Evolutionary conservation across 2,329 filamentous ascomycete species (phyloP).

Genomic region (Metarhizium sp.): DNA sequence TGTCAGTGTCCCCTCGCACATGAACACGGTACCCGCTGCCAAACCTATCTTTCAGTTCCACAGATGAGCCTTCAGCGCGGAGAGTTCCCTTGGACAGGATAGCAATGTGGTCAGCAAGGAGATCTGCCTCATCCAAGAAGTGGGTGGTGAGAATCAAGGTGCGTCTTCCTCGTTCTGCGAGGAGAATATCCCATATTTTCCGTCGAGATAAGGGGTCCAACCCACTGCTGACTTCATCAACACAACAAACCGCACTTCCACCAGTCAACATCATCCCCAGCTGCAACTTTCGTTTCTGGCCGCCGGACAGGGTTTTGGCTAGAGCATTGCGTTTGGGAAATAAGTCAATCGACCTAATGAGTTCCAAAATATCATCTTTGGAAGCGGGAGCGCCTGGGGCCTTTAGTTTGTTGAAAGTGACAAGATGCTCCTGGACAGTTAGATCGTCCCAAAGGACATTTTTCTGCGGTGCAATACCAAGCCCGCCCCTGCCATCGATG

Average conservation of each 20-base stretch:
- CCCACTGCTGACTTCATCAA: slow-evolving; percentile 85
- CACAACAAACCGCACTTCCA: slow-evolving; percentile 76
- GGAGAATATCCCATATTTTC: slow-evolving; percentile 90
- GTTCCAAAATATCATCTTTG: slow-evolving; percentile 47
- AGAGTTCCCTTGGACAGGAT: slow-evolving; percentile 79
- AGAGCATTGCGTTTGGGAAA: slow-evolving; percentile 61
- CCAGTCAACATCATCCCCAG: slow-evolving; percentile 93
- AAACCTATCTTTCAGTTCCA: slow-evolving; percentile 71
- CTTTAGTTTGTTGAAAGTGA: slow-evolving; percentile 78
- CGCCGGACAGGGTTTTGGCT: slow-evolving; percentile 74
- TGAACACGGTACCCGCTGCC: slow-evolving; percentile 81
- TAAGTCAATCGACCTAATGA: slow-evolving; percentile 66
- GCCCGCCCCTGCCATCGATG: slow-evolving; percentile 66
- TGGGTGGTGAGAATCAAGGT: slow-evolving; percentile 88
- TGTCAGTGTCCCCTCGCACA: slow-evolving; percentile 49
- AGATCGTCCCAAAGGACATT: slow-evolving; percentile 90
- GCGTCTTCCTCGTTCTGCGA: slow-evolving; percentile 70
- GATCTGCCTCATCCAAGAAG: slow-evolving; percentile 86
- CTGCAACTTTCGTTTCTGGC: slow-evolving; percentile 87
- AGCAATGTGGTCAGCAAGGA: slow-evolving; percentile 80
- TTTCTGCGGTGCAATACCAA: slow-evolving; percentile 85
- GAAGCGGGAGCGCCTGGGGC: slow-evolving; percentile 46
- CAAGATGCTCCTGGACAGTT: slow-evolving; percentile 76
- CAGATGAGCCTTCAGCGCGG: slow-evolving; percentile 74
- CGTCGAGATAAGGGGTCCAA: slow-evolving; percentile 77